Conservation (phyloP, 1,139 yeast genomes). For the Yamadazyma sp. region DNA sequence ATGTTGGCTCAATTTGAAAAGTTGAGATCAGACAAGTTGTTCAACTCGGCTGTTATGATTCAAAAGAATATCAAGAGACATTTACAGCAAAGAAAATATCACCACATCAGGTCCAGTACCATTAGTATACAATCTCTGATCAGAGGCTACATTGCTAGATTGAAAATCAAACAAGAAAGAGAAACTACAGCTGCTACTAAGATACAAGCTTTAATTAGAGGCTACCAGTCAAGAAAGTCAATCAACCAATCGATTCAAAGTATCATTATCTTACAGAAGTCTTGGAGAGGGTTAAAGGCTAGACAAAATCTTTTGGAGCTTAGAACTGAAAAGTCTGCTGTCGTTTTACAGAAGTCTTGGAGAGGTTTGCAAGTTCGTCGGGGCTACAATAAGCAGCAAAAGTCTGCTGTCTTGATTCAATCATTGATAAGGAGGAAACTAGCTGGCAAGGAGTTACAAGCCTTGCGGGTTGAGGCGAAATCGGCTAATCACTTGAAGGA, state of each 20-base stretch:
- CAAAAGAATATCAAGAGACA: conserved; percentile 81
- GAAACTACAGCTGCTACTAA: conserved; percentile 65
- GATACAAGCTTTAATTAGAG: conserved; percentile 74
- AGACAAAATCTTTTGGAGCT: conserved; percentile 47
- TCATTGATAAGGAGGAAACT: conserved; percentile 72
- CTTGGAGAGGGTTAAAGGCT: conserved; percentile 65
- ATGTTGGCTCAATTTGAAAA: conserved; percentile 91
- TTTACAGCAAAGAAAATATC: conserved; percentile 61
- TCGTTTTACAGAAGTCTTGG: conserved; percentile 66
- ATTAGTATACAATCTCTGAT: conserved; percentile 57
- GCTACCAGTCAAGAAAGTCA: conserved; percentile 53
- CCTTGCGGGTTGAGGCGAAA: conserved; percentile 79
- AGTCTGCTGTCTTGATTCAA: conserved; percentile 71
- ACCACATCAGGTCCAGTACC: conserved; percentile 56
- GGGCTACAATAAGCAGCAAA: conserved; percentile 37
- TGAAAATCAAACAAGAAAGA: conserved; percentile 54
- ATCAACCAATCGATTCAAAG: conserved; percentile 46
- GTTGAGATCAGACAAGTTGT: conserved; percentile 74
- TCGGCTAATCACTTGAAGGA: conserved; percentile 88
- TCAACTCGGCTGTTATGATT: conserved; percentile 75
- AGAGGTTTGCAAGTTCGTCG: conserved; percentile 58
- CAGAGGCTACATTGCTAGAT: conserved; percentile 65
- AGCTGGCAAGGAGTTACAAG: conserved; percentile 65
- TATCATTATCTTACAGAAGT: conserved; percentile 62
- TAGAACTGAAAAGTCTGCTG: conserved; percentile 63